A percentile compares a stretch with the other conserved stretches of the same genome.
Evolutionary conservation across 139 green algal species (phyloP).

Genomic region (Volvox reticuliferus): DNA sequence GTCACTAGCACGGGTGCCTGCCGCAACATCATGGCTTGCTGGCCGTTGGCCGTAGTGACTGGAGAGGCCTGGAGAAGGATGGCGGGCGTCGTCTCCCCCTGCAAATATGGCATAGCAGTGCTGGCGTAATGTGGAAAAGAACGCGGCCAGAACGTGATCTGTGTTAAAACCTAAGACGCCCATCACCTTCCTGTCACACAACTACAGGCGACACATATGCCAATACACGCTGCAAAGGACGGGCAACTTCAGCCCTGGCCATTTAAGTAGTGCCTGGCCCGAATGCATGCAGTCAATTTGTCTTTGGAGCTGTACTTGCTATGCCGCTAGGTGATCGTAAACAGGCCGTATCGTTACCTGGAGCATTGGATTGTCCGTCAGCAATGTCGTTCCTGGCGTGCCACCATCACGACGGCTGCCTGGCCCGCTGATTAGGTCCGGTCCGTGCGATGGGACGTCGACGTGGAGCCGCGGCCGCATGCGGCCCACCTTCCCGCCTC

Average conservation of each 20-base stretch:
- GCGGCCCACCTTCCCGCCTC: background rate
- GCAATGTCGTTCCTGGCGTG: background rate
- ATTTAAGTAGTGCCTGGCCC: too few species aligned
- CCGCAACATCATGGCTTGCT: conserved; percentile 35
- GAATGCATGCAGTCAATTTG: too few species aligned
- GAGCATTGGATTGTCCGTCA: conserved; percentile 26
- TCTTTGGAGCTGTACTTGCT: too few species aligned
- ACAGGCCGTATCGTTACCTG: background rate
- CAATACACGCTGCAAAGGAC: too few species aligned
- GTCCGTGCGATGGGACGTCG: conserved; percentile 26
- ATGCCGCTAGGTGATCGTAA: too few species aligned
- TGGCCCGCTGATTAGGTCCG: background rate
- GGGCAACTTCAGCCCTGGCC: too few species aligned
- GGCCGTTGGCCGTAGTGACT: conserved; percentile 11
- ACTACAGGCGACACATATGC: too few species aligned
- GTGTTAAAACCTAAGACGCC: too few species aligned
- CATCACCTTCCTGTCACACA: background rate
- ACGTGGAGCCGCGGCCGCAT: conserved; percentile 34
- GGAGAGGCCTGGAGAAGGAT: conserved; percentile 43
- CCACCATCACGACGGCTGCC: conserved; percentile 6
- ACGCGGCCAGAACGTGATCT: too few species aligned
- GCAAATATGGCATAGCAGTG: background rate
- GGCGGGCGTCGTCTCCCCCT: conserved; percentile 42
- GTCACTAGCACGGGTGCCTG: conserved; percentile 36
- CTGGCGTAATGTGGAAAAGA: too few species aligned